Conservation (phyloP, 345 rosid genomes). For the Hibiscus trionum region DNA sequence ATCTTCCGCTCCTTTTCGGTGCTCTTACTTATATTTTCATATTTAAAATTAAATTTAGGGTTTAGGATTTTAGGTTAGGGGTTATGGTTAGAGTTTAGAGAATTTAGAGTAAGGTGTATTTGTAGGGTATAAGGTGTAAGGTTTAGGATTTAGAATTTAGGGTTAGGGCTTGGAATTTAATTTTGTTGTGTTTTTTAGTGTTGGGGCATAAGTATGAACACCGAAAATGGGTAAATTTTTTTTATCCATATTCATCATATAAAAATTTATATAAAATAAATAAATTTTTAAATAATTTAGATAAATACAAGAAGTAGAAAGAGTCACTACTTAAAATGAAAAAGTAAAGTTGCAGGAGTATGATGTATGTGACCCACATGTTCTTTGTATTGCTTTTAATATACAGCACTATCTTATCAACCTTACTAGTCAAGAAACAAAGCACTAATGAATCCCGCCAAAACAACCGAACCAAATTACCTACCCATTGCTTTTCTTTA, state of each 20-base stretch:
- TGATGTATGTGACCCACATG: not conserved
- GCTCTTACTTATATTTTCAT: too few species aligned
- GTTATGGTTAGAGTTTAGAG: too few species aligned
- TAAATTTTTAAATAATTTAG: not conserved
- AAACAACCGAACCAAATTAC: not conserved
- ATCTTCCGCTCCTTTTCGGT: too few species aligned
- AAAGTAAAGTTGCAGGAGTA: not conserved
- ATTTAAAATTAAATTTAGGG: too few species aligned
- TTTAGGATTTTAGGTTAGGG: too few species aligned
- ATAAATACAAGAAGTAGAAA: not conserved
- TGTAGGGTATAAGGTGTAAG: too few species aligned
- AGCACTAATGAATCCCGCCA: not conserved
- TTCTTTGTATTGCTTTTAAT: not conserved
- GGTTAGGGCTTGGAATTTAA: too few species aligned
- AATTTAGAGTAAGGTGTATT: too few species aligned
- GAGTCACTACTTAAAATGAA: not conserved
- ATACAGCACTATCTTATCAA: not conserved
- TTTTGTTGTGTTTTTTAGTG: too few species aligned
- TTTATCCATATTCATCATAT: not conserved
- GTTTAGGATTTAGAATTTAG: too few species aligned
- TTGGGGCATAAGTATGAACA: too few species aligned
- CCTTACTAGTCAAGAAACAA: not conserved
- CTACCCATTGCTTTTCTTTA: not conserved
- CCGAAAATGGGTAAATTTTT: too few species aligned
- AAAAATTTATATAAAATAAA: not conserved